Base-by-base conservation (phyloP, 192 early-diverging fungal species). In the Umbelopsis sp. region DNA sequence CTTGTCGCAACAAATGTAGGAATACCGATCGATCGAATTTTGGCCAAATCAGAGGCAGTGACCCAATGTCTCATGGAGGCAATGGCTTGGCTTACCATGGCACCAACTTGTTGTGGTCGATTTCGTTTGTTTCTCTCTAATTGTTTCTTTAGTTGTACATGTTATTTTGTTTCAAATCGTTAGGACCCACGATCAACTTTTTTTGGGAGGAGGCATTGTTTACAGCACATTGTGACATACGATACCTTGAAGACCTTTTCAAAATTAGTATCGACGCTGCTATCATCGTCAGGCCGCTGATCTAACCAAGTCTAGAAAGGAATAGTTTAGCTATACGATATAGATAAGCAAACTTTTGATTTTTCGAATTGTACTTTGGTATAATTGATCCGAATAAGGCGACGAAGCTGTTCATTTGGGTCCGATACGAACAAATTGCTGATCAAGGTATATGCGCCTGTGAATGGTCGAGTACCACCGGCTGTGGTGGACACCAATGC, bases 401-500 rank as follows among this genome's bases (percentile, higher is more conserved):
- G 52, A 16, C 31, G 34, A 1, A 75, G n/a, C 31, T 66, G 68
- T 22, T 66, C 45, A 3, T 65, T 29, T 12, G 74, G 74, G 31
- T 75, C 68, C 7, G 43, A 70, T 20, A 22, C 45, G 31, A 54
- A 75, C 68, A 75, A 45, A 65, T 75, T 75, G 17, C 51, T 56
- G 12, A 75, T 16, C 7, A 75, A 53, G 2, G 74, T 75, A 34
- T 75, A 75, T 11, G 74, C 49, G 20, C 68, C 74, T 2, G 69
- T 70, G 16, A 51, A 75, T 2, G 74, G 74, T n/a, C 74, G 53
- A 21, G 69, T 76, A 26, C 72, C 59, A 41, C 90, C 88, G 21
- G 90, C 84, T 26, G 84, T 83, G 0, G 88, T 90, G 4, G 84
- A 87, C 29, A 84, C 83, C 21, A 91, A 44, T 12, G 81, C 74